phyloP scores from a whole-genome alignment of 768 basidiomycete genomes.

The Psilocybe azurescens region DNA sequence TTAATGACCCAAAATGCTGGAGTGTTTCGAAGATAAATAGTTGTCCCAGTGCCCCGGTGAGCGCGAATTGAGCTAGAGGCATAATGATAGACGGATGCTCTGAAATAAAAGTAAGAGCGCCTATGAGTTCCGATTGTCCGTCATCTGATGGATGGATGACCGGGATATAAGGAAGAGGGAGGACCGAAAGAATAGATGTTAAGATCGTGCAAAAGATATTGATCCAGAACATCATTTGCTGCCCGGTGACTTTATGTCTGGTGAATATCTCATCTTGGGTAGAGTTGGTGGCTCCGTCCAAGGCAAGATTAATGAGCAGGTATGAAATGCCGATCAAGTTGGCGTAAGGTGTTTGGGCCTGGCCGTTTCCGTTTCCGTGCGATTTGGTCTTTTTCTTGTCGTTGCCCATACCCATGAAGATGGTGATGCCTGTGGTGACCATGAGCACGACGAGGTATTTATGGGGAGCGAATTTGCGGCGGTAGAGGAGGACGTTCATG shows the following conservation, averaged over 20 bases:
- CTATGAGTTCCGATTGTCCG: constrained; percentile 65
- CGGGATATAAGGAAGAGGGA: constrained; percentile 83
- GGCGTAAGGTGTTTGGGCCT: constrained; percentile 49
- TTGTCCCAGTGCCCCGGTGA: constrained; percentile 94
- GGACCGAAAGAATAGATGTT: constrained; percentile 68
- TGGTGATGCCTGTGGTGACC: constrained; percentile 89
- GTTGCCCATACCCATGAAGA: constrained; percentile 91
- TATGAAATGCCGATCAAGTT: constrained; percentile 76
- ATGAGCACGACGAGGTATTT: constrained; percentile 96
- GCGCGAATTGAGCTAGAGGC: constrained; percentile 83
- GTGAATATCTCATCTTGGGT: constrained; percentile 98
- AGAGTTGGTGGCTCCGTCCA: constrained; percentile 94
- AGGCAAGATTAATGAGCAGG: constrained; percentile 82
- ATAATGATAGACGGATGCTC: constrained; percentile 75
- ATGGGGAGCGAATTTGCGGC: constrained; percentile 89
- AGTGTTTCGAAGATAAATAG: constrained; percentile 97
- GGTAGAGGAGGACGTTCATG: constrained; percentile 96
- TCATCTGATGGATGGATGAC: constrained; percentile 74
- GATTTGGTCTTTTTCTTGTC: constrained; percentile 49
- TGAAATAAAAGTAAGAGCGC: constrained; percentile 74
- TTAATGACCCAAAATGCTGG: constrained; percentile 89
- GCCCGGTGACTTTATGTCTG: constrained; percentile 73
- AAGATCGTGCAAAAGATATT: constrained; percentile 84
- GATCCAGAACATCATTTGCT: constrained; percentile 99
- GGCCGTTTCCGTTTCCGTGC: constrained; percentile 32